Evolutionary conservation across 73 alveolate species (phyloP).

Genomic region (Blepharisma stoltei): DNA sequence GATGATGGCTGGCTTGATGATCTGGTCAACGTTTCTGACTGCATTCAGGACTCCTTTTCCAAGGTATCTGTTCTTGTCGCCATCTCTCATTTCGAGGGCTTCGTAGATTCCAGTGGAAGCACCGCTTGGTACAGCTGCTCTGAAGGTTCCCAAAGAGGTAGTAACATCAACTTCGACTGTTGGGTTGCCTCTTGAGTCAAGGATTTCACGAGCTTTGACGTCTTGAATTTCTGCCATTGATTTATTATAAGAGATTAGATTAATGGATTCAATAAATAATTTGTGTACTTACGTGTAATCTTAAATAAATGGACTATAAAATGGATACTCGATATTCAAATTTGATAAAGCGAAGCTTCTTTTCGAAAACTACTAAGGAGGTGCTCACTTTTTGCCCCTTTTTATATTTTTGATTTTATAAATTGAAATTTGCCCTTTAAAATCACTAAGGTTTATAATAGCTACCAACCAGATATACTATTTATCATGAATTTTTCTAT

Average conservation of each 20-base stretch:
- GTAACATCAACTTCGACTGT: slow-evolving; percentile 92
- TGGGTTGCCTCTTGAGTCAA: slow-evolving; percentile 96
- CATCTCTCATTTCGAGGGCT: slow-evolving; percentile 90
- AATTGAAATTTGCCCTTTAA: too few species aligned
- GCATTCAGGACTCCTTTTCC: slow-evolving; percentile 96
- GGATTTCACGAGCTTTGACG: slow-evolving; percentile 91
- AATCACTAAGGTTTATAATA: too few species aligned
- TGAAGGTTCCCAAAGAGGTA: slow-evolving; percentile 66
- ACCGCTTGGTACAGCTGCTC: slow-evolving; percentile 96
- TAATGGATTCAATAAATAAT: too few species aligned
- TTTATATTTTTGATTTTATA: too few species aligned
- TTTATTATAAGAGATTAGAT: neutral
- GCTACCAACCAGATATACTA: too few species aligned
- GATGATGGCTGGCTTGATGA: slow-evolving; percentile 66
- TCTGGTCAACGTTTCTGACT: slow-evolving; percentile 80
- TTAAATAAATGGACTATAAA: too few species aligned
- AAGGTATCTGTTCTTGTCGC: slow-evolving; percentile 63
- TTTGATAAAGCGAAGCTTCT: too few species aligned
- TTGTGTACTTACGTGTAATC: too few species aligned
- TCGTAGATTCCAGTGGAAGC: slow-evolving; percentile 97
- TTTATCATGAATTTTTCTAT: too few species aligned
- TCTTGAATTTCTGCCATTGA: slow-evolving; percentile 40
- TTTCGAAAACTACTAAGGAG: too few species aligned
- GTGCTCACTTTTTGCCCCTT: too few species aligned
- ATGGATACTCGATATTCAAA: too few species aligned